These are phyloP conservation scores for Blastomyces emzantsi DNA, from an alignment of 2,329 filamentous ascomycete species.

Conservation along the genomic window DNA sequence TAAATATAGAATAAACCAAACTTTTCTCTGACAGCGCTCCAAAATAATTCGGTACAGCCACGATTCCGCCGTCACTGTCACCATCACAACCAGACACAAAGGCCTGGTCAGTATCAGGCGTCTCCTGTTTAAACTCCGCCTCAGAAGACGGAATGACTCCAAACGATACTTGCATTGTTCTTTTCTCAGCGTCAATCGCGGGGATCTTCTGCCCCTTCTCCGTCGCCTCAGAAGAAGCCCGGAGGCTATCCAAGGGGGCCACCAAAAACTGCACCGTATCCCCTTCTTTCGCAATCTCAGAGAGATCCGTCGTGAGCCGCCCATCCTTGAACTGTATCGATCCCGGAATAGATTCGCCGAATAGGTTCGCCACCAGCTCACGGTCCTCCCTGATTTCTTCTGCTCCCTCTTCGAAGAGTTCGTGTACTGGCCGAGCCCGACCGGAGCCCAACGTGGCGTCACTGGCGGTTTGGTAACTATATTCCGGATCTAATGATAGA, in stretches of 20 bases:
- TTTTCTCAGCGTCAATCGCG: neutral
- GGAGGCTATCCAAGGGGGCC: constrained; percentile 17
- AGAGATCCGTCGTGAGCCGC: constrained; percentile 31
- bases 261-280: constrained; percentile 37
- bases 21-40: constrained; percentile 35
- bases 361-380: constrained; percentile 14
- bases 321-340: constrained; percentile 18
- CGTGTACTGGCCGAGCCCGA: constrained; percentile 18
- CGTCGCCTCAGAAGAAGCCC: neutral
- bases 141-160: constrained; percentile 27
- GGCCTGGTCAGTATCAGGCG: no score
- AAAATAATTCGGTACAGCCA: constrained; percentile 26
- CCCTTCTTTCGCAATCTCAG: constrained; percentile 30
- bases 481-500: constrained; percentile 35
- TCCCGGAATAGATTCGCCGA: constrained; percentile 18
- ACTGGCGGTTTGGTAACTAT: constrained; percentile 17
- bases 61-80: constrained; percentile 14
- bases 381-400: neutral
- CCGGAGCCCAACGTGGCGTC: constrained; percentile 6
- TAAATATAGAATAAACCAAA: constrained; percentile 23
- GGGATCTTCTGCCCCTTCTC: neutral
- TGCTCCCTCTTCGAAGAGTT: constrained; percentile 20
- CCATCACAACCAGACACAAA: neutral
- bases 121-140: neutral
- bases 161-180: constrained; percentile 24